These are phyloP conservation scores for Sclerotinia trifoliorum DNA, from an alignment of 2,329 filamentous ascomycete species.

Conservation along the genomic window DNA sequence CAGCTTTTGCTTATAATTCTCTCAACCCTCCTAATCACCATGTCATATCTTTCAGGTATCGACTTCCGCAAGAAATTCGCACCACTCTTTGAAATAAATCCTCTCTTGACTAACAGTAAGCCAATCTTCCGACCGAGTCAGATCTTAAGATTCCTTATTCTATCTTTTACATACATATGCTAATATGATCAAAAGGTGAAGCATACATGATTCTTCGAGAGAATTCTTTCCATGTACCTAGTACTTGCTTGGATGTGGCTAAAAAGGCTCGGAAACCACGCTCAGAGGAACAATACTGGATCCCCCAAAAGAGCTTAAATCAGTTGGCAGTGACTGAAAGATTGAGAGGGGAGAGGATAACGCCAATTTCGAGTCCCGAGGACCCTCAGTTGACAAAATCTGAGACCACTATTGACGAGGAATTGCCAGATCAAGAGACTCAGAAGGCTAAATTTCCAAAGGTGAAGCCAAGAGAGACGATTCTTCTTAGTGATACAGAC, in stretches of 20 bases:
- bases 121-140: neutral
- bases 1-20: neutral
- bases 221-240: neutral
- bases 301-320: neutral
- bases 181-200: neutral
- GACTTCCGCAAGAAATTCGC: conserved; percentile 1
- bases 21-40: neutral
- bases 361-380: neutral
- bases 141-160: neutral
- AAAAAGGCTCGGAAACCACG: no score
- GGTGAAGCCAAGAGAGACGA: neutral
- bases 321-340: neutral
- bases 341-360: neutral
- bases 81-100: neutral
- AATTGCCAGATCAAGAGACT: neutral
- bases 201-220: neutral
- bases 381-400: no score
- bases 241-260: neutral
- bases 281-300: neutral
- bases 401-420: neutral
- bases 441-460: neutral
- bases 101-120: neutral
- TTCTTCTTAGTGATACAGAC: neutral
- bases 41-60: neutral
- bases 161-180: neutral